Evolutionary conservation across 139 green algal species (phyloP).

Genomic region (Chlamydomonas schloesseri): DNA sequence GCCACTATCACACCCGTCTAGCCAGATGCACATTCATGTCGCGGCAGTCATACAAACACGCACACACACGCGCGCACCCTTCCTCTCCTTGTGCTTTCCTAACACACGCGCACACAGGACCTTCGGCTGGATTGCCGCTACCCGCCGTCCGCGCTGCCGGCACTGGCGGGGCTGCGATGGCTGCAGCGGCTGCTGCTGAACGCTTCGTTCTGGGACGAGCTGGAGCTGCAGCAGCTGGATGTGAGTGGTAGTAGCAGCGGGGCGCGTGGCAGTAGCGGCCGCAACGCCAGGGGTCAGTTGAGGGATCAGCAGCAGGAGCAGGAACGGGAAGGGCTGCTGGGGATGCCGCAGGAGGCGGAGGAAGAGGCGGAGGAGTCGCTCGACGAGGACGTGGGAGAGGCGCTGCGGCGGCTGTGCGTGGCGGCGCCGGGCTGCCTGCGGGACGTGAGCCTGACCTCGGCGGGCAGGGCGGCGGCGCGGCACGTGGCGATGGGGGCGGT

Average conservation of each 20-base stretch:
- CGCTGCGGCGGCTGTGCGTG: not conserved
- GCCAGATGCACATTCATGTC: no score
- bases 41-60: no score
- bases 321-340: no score
- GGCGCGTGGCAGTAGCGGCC: not conserved
- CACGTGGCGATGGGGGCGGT: not conserved
- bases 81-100: no score
- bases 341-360: not conserved
- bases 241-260: not conserved
- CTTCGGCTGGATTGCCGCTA: conserved; percentile 25
- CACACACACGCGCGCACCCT: no score
- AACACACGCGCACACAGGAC: not conserved
- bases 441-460: not conserved
- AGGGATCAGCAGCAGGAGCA: no score
- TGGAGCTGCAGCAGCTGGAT: not conserved
- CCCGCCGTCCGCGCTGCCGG: not conserved
- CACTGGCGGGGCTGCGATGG: not conserved
- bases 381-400: not conserved
- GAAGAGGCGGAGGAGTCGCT: no score
- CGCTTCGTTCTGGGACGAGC: not conserved
- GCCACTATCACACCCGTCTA: no score
- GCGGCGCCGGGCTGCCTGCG: not conserved
- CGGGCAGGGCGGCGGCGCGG: not conserved
- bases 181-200: conserved; percentile 18
- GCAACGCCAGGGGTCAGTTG: no score